phyloP scores from a whole-genome alignment of 345 rosid species.

The Litchi chinensis region DNA sequence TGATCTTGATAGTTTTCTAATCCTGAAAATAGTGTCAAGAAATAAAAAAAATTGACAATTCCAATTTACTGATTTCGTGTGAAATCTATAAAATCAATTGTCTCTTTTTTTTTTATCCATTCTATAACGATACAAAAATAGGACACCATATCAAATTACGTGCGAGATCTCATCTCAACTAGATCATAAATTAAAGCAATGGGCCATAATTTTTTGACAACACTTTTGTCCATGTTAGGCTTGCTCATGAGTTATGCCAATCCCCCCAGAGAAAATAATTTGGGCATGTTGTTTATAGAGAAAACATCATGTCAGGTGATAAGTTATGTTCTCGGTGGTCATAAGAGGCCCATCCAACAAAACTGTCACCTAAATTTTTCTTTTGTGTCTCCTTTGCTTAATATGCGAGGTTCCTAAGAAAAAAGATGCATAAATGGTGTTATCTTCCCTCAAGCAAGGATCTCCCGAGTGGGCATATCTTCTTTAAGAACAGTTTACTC shows the following conservation, averaged over 20 bases:
- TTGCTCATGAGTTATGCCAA: background rate
- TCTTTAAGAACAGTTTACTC: background rate
- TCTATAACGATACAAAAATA: too few species aligned
- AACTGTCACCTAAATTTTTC: background rate
- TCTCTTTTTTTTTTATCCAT: too few species aligned
- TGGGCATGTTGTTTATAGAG: background rate
- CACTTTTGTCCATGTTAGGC: background rate
- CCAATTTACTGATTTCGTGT: too few species aligned
- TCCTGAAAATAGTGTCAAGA: too few species aligned
- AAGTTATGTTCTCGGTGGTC: background rate
- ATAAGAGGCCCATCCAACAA: background rate
- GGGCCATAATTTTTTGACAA: background rate
- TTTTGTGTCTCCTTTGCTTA: conserved; percentile 4
- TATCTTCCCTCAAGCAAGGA: background rate
- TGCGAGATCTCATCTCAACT: background rate
- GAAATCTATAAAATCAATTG: too few species aligned
- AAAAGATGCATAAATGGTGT: background rate
- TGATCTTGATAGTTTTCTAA: too few species aligned
- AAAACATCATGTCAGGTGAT: background rate
- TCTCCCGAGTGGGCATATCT: background rate
- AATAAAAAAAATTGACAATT: too few species aligned
- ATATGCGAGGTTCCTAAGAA: background rate
- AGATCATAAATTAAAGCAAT: background rate
- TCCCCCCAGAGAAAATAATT: background rate
- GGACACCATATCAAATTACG: too few species aligned